Percentiles rank a stretch among this genome's conserved stretches.
Evolutionary conservation across 345 rosid genomes (phyloP).

Genomic region (Rhizophora mangle): DNA sequence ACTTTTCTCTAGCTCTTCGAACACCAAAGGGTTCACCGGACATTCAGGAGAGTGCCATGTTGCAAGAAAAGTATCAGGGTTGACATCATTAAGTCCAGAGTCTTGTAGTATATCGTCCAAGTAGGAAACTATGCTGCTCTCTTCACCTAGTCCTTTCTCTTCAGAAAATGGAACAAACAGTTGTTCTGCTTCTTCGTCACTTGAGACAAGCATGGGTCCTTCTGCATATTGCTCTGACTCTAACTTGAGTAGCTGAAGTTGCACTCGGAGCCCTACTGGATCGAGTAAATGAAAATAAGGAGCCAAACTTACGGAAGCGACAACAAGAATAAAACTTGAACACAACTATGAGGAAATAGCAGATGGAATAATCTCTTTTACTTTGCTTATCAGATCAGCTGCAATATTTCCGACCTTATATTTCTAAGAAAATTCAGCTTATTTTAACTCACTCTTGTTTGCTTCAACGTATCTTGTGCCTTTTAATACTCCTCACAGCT

Average conservation of each 20-base stretch:
- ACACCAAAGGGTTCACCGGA: slow-evolving; percentile 56
- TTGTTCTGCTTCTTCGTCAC: slow-evolving; percentile 61
- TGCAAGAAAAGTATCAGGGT: slow-evolving; percentile 42
- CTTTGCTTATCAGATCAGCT: no score
- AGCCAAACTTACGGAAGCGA: neutral
- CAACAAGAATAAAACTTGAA: neutral
- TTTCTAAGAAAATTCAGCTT: no score
- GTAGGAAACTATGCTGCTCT: slow-evolving; percentile 53
- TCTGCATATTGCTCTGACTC: slow-evolving; percentile 69
- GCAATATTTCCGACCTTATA: no score
- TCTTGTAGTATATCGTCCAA: slow-evolving; percentile 42
- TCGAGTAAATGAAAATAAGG: neutral
- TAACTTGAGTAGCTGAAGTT: slow-evolving; percentile 79
- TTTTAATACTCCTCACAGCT: no score
- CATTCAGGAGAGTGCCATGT: slow-evolving; percentile 51
- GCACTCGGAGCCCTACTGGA: slow-evolving; percentile 81
- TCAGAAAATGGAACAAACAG: slow-evolving; percentile 30
- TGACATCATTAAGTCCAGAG: slow-evolving; percentile 47
- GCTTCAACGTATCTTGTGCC: no score
- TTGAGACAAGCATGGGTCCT: slow-evolving; percentile 57
- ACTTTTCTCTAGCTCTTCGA: slow-evolving; percentile 73
- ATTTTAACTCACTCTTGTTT: no score
- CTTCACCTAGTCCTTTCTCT: slow-evolving; percentile 36
- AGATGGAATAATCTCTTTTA: no score
- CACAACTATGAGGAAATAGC: no score